These are phyloP conservation scores for Mangifera indica DNA, from an alignment of 345 rosid species.

Conservation along the genomic window DNA sequence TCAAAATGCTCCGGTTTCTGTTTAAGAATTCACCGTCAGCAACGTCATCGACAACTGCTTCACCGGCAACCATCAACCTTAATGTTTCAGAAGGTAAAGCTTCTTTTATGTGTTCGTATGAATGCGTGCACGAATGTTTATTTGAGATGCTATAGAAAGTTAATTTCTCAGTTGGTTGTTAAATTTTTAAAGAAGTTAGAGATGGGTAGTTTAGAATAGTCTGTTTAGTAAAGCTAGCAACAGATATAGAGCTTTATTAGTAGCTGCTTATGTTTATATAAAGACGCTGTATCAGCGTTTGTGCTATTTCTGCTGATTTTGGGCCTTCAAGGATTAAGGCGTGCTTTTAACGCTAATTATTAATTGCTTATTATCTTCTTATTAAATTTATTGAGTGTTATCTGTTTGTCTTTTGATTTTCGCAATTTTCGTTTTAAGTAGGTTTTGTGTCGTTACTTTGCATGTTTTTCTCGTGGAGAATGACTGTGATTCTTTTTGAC, in stretches of 20 bases:
- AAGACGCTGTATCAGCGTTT: not conserved
- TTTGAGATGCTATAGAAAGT: not conserved
- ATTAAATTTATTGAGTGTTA: not conserved
- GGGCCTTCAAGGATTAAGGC: not conserved
- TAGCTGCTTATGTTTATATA: not conserved
- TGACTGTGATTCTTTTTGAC: not conserved
- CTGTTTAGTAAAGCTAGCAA: not conserved
- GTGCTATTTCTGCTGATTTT: no score
- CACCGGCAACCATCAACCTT: conserved; percentile 24
- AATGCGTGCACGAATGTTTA: conserved; percentile 34
- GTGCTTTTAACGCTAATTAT: not conserved
- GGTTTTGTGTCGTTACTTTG: not conserved
- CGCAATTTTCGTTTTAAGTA: not conserved
- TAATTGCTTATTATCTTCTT: not conserved
- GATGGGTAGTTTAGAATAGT: not conserved
- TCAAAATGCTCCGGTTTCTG: conserved; percentile 45
- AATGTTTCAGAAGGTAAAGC: conserved; percentile 39
- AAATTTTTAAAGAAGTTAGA: not conserved
- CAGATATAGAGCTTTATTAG: not conserved
- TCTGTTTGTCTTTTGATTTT: not conserved
- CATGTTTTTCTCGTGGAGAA: not conserved
- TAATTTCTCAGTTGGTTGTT: not conserved
- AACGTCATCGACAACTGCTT: conserved; percentile 24
- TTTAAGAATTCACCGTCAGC: conserved; percentile 48
- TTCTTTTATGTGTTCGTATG: conserved; percentile 28